A percentile compares a stretch with the other conserved stretches of the same genome.
Evolutionary conservation across 2,329 filamentous ascomycete species (phyloP).

Genomic region (Arthrobotrys sinensis): DNA sequence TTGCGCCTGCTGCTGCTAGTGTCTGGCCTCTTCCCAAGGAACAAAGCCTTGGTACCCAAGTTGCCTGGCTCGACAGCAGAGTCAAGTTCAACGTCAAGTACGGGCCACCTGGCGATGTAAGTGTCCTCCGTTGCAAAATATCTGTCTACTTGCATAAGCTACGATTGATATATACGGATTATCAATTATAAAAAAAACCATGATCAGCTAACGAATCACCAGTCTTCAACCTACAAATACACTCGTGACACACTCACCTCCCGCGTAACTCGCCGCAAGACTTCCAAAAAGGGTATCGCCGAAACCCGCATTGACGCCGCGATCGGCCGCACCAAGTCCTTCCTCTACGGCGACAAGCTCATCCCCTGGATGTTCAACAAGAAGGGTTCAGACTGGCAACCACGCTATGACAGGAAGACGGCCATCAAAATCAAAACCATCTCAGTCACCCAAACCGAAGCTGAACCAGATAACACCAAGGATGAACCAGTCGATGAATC

Average conservation of each 20-base stretch:
- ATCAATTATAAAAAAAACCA: slow-evolving; percentile 65
- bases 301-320: slow-evolving; percentile 50
- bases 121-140: neutral
- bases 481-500: slow-evolving; percentile 81
- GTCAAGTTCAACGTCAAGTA: slow-evolving; percentile 48
- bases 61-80: slow-evolving; percentile 42
- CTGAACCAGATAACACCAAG: slow-evolving; percentile 74
- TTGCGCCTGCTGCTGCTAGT: slow-evolving; percentile 25
- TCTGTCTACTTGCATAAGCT: too few species aligned
- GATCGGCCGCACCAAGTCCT: slow-evolving; percentile 72
- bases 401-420: slow-evolving; percentile 68
- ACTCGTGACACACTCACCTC: slow-evolving; percentile 66
- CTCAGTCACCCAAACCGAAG: slow-evolving; percentile 74
- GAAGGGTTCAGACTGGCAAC: slow-evolving; percentile 77
- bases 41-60: slow-evolving; percentile 40
- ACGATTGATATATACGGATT: slow-evolving; percentile 28
- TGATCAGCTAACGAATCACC: slow-evolving; percentile 56
- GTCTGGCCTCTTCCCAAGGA: slow-evolving; percentile 58
- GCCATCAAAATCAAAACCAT: slow-evolving; percentile 75
- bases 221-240: slow-evolving; percentile 71
- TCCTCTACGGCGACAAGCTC: slow-evolving; percentile 78
- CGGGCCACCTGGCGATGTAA: slow-evolving; percentile 42
- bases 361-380: slow-evolving; percentile 84
- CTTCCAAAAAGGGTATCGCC: slow-evolving; percentile 74
- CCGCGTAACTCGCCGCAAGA: slow-evolving; percentile 71